Conservation (phyloP, 75 land plant species). For the Sequoiadendron giganteum region DNA sequence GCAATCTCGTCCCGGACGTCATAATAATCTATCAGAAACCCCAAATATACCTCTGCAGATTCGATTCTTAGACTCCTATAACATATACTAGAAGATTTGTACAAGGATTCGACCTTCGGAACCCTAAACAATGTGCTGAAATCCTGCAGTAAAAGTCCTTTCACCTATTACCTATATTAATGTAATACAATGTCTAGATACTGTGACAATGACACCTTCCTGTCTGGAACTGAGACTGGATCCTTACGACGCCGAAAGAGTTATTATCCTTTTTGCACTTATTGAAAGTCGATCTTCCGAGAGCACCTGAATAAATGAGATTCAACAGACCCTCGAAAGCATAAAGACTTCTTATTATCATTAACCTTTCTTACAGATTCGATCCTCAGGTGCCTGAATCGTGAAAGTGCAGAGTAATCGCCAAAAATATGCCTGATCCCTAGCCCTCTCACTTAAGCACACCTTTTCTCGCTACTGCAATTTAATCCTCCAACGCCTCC, state of each 20-base stretch:
- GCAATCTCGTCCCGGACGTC: slow-evolving; percentile 44
- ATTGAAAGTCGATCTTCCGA: too few species aligned
- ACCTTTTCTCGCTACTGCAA: background rate
- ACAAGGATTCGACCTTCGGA: background rate
- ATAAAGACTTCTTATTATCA: too few species aligned
- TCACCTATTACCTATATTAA: too few species aligned
- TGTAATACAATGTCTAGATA: too few species aligned
- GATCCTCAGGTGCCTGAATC: background rate
- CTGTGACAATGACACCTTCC: too few species aligned
- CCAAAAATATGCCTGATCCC: too few species aligned
- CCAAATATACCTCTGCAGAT: background rate
- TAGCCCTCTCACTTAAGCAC: too few species aligned
- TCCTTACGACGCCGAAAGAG: background rate
- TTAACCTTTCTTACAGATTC: background rate
- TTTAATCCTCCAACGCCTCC: background rate
- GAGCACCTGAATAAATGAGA: too few species aligned
- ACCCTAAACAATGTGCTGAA: background rate
- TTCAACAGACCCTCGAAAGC: too few species aligned
- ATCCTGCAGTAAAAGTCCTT: background rate
- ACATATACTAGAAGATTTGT: too few species aligned
- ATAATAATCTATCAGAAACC: background rate
- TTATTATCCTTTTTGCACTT: background rate
- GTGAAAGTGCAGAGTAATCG: too few species aligned
- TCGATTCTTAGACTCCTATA: background rate
- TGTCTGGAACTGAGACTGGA: background rate